Base-by-base conservation (phyloP, 1,139 yeast genomes). In the Taiozyma sp. region DNA sequence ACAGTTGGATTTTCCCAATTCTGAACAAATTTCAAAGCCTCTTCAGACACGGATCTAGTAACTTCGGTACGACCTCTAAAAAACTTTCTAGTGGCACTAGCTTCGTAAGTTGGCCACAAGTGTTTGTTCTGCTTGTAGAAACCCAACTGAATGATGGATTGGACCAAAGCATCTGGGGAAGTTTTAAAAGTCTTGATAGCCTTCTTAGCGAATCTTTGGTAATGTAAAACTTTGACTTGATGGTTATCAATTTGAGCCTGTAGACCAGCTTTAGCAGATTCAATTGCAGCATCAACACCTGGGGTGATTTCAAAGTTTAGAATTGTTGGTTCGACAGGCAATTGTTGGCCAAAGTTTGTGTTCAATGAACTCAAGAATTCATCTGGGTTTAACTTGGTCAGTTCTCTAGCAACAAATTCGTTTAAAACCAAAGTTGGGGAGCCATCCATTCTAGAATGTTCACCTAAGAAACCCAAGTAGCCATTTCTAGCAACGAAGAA, bases 381-480 rank as follows among this genome's bases (percentile, higher is more conserved):
- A 64, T 74, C 67, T 43, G 74, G 68, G 57, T 75, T 68, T 56
- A 75, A 59, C 61, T 81, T 77, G 57, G 68, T 56, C 55, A 88
- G 72, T 61, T 81, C 79, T 49, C 76, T 76, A 59, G 83, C 76
- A 47, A 91, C 77, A 64, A 77, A 83, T 70, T 89, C 91, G 70
- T 91, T 91, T 72, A 93, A 73, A 62, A 91, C 84, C 62, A 88
- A 83, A 40, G 97, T 93, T 63, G 97, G 97, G 22, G 97, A 89
- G 56, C 98, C 99, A 69, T 93, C 99, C 98, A 93, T 93, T 76
- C 81, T 87, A 35, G 97, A 89, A 73, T 93, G 99, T 72, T 93
- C 99, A 55, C 96, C 98, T 66, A 90, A 73, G 74, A 90, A 91
- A 1, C 97, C 98, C 22, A 97, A 88, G 59, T 83, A 77, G 56